Evolutionary conservation across 305 asterid genomes (phyloP).

Genomic region (Rubia peregrina): DNA sequence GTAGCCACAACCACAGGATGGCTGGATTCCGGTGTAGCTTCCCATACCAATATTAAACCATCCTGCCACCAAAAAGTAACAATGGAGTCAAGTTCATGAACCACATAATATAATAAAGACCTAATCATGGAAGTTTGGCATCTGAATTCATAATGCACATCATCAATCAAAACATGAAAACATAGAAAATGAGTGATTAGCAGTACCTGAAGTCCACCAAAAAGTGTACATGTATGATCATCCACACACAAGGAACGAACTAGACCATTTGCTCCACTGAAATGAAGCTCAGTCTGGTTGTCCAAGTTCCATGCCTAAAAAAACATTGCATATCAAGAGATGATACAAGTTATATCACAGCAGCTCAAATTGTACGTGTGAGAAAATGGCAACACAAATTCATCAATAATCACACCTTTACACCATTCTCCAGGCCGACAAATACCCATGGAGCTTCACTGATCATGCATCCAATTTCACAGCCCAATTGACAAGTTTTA

Average conservation of each 20-base stretch:
- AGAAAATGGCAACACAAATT: background rate
- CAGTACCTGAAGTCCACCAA: slow-evolving; percentile 39
- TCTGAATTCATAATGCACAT: background rate
- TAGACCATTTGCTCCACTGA: slow-evolving; percentile 37
- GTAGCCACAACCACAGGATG: slow-evolving; percentile 5
- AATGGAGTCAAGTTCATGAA: background rate
- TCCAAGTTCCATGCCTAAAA: slow-evolving; percentile 46
- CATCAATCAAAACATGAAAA: background rate
- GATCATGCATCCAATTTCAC: slow-evolving; percentile 38
- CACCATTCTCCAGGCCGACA: slow-evolving; percentile 38
- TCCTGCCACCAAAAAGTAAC: slow-evolving; percentile 4
- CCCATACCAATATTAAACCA: slow-evolving; percentile 9
- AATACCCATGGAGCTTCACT: slow-evolving; percentile 54
- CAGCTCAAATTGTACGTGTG: background rate
- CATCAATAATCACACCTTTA: slow-evolving; percentile 14
- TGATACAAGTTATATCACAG: background rate
- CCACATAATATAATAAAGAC: background rate
- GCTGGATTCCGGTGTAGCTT: slow-evolving; percentile 2
- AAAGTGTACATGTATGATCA: slow-evolving; percentile 25
- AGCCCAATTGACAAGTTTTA: slow-evolving; percentile 12
- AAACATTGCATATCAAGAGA: background rate
- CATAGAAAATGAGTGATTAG: background rate
- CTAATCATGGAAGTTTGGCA: background rate
- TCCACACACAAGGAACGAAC: slow-evolving; percentile 36
- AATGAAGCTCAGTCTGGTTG: slow-evolving; percentile 27